Percentiles rank a stretch among this genome's conserved stretches.
phyloP scores from a whole-genome alignment of 1,139 yeast genomes.

The Kluyveromyces marxianus region DNA sequence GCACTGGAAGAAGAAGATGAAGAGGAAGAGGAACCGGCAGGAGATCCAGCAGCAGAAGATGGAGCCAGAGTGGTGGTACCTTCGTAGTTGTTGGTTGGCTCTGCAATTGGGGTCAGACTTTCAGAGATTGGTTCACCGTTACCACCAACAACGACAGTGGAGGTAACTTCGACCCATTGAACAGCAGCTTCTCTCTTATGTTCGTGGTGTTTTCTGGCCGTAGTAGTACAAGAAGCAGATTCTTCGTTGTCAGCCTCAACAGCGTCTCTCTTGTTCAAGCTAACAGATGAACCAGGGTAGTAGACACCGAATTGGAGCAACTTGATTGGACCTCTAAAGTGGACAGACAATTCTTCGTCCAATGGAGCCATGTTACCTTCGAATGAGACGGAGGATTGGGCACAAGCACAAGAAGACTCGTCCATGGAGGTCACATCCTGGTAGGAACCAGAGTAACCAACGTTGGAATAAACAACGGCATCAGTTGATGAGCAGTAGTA shows the following conservation, averaged over 20 bases:
- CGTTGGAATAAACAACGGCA: slow-evolving; percentile 59
- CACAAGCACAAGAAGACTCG: slow-evolving; percentile 55
- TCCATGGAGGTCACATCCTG: slow-evolving; percentile 65
- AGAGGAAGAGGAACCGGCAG: slow-evolving; percentile 11
- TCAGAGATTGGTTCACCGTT: slow-evolving; percentile 16
- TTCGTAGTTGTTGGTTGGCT: slow-evolving; percentile 14
- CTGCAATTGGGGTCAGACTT: slow-evolving; percentile 13
- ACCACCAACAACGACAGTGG: slow-evolving; percentile 60
- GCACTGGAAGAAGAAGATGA: slow-evolving; percentile 28
- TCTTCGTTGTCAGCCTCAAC: slow-evolving; percentile 9
- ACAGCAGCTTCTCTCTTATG: slow-evolving; percentile 55
- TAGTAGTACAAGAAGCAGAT: slow-evolving; percentile 27
- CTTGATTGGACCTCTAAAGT: slow-evolving; percentile 87
- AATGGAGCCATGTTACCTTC: slow-evolving; percentile 76
- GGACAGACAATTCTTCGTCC: slow-evolving; percentile 84
- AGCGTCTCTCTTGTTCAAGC: slow-evolving; percentile 28
- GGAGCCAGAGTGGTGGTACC: slow-evolving; percentile 11
- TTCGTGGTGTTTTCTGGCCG: slow-evolving; percentile 39
- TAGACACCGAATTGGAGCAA: slow-evolving; percentile 76
- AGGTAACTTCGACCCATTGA: slow-evolving; percentile 61
- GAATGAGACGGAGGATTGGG: slow-evolving; percentile 45
- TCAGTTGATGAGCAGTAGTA: slow-evolving; percentile 69
- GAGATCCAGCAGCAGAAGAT: slow-evolving; percentile 10
- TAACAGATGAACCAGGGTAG: slow-evolving; percentile 37
- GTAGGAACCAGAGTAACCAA: slow-evolving; percentile 80